Evolutionary conservation across 1,284 basidiomycete species (phyloP).

Genomic region (Boletus calvinii): DNA sequence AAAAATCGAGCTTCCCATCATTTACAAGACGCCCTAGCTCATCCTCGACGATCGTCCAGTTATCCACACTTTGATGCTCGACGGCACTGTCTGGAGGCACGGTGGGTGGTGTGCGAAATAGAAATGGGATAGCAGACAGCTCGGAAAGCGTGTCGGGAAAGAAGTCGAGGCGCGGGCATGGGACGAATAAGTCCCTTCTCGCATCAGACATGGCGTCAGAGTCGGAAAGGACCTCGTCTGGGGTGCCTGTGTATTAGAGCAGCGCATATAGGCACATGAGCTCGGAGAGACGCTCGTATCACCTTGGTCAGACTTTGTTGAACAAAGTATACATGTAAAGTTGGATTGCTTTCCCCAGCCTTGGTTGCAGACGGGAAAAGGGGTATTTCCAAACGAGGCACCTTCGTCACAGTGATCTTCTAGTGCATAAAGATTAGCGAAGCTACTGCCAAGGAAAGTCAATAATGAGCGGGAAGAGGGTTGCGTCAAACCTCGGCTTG

Average conservation of each 20-base stretch:
- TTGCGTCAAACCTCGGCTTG: slow-evolving; percentile 20
- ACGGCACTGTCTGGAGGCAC: slow-evolving; percentile 1
- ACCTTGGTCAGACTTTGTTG: slow-evolving; percentile 21
- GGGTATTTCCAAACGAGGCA: background rate
- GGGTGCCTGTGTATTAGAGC: slow-evolving; percentile 13
- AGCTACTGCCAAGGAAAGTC: slow-evolving; percentile 19
- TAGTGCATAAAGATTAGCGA: background rate
- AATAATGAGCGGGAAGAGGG: slow-evolving; percentile 8
- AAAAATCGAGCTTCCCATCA: slow-evolving; percentile 28
- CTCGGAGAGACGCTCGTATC: slow-evolving; percentile 11
- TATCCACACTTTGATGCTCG: background rate
- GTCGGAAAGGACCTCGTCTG: slow-evolving; percentile 9
- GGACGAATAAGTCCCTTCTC: background rate
- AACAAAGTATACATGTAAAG: slow-evolving; percentile 26
- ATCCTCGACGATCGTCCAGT: slow-evolving; percentile 25
- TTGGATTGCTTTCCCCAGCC: slow-evolving; percentile 9
- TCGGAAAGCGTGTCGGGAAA: slow-evolving; percentile 18
- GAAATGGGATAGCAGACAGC: slow-evolving; percentile 35
- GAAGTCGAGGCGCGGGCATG: slow-evolving; percentile 16
- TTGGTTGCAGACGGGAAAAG: slow-evolving; percentile 20
- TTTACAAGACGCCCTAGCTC: slow-evolving; percentile 24
- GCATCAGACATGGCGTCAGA: background rate
- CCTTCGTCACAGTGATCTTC: background rate
- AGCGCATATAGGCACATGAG: slow-evolving; percentile 20
- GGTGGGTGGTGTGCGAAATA: slow-evolving; percentile 27